These are phyloP conservation scores for Monosporascus sp. DNA, from an alignment of 2,329 filamentous ascomycete species.

Conservation along the genomic window DNA sequence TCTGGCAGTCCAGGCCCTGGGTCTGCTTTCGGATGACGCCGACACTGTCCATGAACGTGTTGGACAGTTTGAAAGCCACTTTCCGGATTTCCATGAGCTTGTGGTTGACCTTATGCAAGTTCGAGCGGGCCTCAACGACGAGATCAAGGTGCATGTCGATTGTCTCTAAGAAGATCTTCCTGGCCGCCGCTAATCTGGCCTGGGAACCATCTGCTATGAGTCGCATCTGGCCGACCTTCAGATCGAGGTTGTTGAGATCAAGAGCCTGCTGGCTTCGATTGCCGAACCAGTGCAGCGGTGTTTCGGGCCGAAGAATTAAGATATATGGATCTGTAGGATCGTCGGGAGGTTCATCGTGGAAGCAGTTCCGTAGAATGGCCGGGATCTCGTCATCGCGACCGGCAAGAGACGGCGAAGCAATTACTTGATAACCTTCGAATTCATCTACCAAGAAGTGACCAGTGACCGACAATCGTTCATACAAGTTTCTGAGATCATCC, in stretches of 20 bases:
- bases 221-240: slow-evolving; percentile 80
- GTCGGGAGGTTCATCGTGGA: slow-evolving; percentile 53
- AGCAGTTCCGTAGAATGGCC: slow-evolving; percentile 69
- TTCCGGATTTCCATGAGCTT: slow-evolving; percentile 92
- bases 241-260: slow-evolving; percentile 72
- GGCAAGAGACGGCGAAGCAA: slow-evolving; percentile 76
- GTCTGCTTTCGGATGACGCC: slow-evolving; percentile 87
- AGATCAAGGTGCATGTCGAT: slow-evolving; percentile 82
- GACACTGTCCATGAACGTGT: slow-evolving; percentile 98
- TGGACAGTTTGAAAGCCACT: slow-evolving; percentile 92
- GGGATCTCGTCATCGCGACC: slow-evolving; percentile 77
- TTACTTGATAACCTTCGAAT: slow-evolving; percentile 71
- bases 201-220: slow-evolving; percentile 86
- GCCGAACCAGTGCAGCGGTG: slow-evolving; percentile 74
- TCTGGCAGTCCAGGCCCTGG: slow-evolving; percentile 78
- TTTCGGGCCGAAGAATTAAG: slow-evolving; percentile 77
- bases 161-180: slow-evolving; percentile 69
- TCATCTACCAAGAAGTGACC: slow-evolving; percentile 86
- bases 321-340: slow-evolving; percentile 79
- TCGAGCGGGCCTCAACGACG: slow-evolving; percentile 86
- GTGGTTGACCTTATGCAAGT: slow-evolving; percentile 84
- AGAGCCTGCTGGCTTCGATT: slow-evolving; percentile 66
- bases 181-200: slow-evolving; percentile 70
- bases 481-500: slow-evolving; percentile 67
- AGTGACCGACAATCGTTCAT: slow-evolving; percentile 72